A percentile compares a stretch with the other conserved stretches of the same genome.
Conservation (phyloP, 257 asterid species). For the Solanum bulbocastanum region DNA sequence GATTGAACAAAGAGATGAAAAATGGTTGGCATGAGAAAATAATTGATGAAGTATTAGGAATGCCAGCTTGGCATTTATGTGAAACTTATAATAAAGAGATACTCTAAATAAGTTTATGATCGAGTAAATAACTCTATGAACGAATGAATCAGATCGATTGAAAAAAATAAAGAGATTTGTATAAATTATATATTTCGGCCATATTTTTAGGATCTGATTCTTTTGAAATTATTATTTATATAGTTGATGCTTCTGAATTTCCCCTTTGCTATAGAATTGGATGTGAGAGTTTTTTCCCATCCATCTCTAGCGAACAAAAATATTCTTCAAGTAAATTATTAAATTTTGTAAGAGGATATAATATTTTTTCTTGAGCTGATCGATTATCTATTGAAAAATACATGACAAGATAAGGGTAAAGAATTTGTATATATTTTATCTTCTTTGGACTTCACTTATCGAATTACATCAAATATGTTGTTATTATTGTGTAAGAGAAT, state of each 20-base stretch:
- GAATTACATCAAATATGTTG: too few relatives aligned
- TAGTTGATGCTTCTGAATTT: neutral
- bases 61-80: conserved; percentile 26
- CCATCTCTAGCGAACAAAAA: neutral
- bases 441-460: too few relatives aligned
- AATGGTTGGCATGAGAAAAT: conserved; percentile 42
- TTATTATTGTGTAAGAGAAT: too few relatives aligned
- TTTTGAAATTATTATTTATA: neutral
- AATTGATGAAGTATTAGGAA: conserved; percentile 32
- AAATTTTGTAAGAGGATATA: neutral
- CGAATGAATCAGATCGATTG: neutral
- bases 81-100: neutral
- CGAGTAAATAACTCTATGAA: neutral
- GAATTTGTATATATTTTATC: neutral
- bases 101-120: neutral
- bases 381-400: neutral
- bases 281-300: neutral
- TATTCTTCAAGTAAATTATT: neutral
- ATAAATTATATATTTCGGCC: neutral
- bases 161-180: neutral
- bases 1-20: conserved; percentile 50
- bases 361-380: neutral
- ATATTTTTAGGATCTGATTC: neutral
- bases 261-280: neutral
- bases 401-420: neutral